These are phyloP conservation scores for Leccinum obscurum DNA, from an alignment of 768 basidiomycete species.

Conservation along the genomic window DNA sequence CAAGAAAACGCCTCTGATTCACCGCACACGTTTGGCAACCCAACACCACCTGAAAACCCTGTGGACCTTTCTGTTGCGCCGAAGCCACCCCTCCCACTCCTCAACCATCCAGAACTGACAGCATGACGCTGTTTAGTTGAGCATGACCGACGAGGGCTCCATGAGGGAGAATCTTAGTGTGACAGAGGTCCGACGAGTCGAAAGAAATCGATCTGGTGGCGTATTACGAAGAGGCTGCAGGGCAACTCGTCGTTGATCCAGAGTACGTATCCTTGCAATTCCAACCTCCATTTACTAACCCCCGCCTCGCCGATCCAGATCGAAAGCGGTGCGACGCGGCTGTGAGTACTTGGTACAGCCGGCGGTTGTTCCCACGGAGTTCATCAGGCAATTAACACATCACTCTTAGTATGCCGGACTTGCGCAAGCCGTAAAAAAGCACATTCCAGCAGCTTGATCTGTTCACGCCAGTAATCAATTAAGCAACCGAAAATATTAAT, in stretches of 20 bases:
- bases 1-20: constrained; percentile 32
- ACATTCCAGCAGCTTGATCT: no score
- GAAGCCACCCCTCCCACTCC: constrained; percentile 56
- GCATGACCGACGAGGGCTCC: not conserved
- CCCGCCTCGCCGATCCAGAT: no score
- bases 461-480: no score
- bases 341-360: no score
- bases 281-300: not conserved
- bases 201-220: constrained; percentile 34
- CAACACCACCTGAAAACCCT: constrained; percentile 32
- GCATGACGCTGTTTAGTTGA: not conserved
- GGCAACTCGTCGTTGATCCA: constrained; percentile 62
- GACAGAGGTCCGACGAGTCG: not conserved
- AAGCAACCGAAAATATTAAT: no score
- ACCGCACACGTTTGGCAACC: constrained; percentile 43
- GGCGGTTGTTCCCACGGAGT: no score
- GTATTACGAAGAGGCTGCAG: constrained; percentile 57
- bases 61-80: constrained; percentile 28
- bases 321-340: no score
- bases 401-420: no score
- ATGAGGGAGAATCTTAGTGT: not conserved
- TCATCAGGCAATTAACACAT: no score
- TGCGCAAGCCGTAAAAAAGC: no score
- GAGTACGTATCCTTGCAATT: constrained; percentile 37
- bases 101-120: constrained; percentile 41